Base-by-base conservation (phyloP, 1,284 basidiomycete genomes). In the Tylopilus sp. region DNA sequence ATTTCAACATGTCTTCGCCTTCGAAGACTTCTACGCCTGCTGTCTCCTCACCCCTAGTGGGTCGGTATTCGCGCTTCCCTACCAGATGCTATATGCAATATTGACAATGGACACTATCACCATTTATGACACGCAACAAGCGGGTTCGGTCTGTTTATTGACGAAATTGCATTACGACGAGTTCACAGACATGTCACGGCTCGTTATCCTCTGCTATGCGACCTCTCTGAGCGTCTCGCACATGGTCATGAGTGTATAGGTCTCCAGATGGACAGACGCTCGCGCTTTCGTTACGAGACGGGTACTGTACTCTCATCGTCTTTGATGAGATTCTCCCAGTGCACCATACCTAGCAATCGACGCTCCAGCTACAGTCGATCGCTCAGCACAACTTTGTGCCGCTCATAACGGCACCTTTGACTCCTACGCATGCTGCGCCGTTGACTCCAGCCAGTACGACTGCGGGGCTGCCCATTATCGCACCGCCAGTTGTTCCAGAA, bases 161-260 rank as follows among this genome's bases (percentile, higher is more conserved):
- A 92, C 89, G 46, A 97, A 97, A 64, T 72, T 99, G 58, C 96
- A 99, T 71, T 99, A 97, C 66, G 92, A 97, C 53, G 92, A 95
- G 59, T 98, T 98, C 64, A 99, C 97, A 1, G 96, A 99, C 72
- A 78, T 97, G 71, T 82, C 88, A 39, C 99, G 96, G 96, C 96
- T 61, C 54, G 89, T 78, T 10, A 36, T 35, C 33, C 9, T 41
- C 21, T 5, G 6, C 36, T 11, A 29, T 16, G 10, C 18, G 28
- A 28, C 6, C 15, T 33, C 9, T 37, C 41, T 10, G 46, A 48
- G 31, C 26, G 16, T 49, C 12, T 52, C 36, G 50, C 37, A 49
- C 10, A 43, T 23, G n/a, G 41, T 35, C 7, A 18, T 12, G 35
- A 45, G 25, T 49, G 23, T 26, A 34, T 29, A 96, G 94, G 94